Percentiles rank a stretch among this genome's conserved stretches.
Conservation (phyloP, 768 basidiomycete species). For the Panellus pusillus region DNA sequence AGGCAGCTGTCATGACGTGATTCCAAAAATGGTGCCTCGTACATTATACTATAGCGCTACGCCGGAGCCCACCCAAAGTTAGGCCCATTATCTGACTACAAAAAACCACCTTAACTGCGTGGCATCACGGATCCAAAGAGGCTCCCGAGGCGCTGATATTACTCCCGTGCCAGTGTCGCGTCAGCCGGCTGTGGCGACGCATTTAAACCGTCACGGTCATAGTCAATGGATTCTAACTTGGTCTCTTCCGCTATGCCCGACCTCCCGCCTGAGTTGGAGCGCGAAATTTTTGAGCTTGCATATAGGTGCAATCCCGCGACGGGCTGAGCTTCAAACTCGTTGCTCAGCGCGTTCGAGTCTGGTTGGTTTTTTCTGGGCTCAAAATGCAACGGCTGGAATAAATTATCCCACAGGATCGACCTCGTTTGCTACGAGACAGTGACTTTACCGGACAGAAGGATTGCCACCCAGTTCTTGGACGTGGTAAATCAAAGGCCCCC, state of each 20-base stretch:
- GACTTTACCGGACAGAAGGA: not conserved
- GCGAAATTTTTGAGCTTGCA: constrained; percentile 4
- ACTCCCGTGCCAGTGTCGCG: too few species aligned
- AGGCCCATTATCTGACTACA: too few species aligned
- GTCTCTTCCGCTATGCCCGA: not conserved
- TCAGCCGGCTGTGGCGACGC: too few species aligned
- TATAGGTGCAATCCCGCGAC: not conserved
- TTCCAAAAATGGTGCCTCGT: too few species aligned
- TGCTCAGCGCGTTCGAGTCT: constrained; percentile 8
- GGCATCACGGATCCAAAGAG: too few species aligned
- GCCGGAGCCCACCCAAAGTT: too few species aligned
- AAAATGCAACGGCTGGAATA: not conserved
- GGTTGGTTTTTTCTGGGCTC: not conserved
- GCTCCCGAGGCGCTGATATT: too few species aligned
- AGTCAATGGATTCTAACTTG: not conserved
- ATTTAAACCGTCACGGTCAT: too few species aligned
- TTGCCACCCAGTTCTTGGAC: not conserved
- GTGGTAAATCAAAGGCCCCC: not conserved
- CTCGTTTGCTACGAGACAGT: not conserved
- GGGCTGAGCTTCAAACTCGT: constrained; percentile 1
- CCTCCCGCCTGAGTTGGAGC: constrained; percentile 1
- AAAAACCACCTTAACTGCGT: too few species aligned
- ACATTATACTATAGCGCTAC: too few species aligned
- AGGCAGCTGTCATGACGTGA: too few species aligned
- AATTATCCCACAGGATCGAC: constrained; percentile 1